phyloP scores from a whole-genome alignment of 495 filamentous ascomycete genomes.

The Penicillium dipodomyicola region DNA sequence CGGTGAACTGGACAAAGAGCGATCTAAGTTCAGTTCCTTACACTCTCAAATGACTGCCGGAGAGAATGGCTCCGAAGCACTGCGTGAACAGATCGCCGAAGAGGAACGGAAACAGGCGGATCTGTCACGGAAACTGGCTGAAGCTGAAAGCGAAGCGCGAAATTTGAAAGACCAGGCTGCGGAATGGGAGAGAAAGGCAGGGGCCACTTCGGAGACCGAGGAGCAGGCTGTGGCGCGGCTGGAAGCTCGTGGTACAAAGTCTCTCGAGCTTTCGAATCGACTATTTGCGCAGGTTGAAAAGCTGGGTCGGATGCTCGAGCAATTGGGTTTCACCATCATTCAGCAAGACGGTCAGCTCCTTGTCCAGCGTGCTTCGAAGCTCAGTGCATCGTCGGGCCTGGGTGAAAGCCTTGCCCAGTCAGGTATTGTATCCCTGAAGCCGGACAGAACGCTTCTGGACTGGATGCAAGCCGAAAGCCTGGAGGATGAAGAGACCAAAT shows the following conservation, averaged over 20 bases:
- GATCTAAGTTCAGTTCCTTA: conserved; percentile 61
- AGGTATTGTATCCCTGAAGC: conserved; percentile 49
- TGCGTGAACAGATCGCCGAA: conserved; percentile 67
- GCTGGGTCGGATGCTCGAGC: conserved; percentile 73
- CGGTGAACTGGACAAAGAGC: conserved; percentile 64
- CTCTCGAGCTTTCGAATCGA: conserved; percentile 78
- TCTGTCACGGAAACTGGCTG: conserved; percentile 62
- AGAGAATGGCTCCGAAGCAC: conserved; percentile 73
- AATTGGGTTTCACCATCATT: conserved; percentile 75
- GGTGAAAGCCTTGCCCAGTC: conserved; percentile 61
- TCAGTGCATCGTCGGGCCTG: conserved; percentile 54
- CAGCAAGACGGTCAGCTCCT: conserved; percentile 70
- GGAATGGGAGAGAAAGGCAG: conserved; percentile 56
- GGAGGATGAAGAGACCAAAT: conserved; percentile 67
- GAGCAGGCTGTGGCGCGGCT: conserved; percentile 47
- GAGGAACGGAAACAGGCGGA: conserved; percentile 62
- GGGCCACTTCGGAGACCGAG: conserved; percentile 51
- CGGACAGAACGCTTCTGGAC: conserved; percentile 66
- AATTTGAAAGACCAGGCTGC: conserved; percentile 65
- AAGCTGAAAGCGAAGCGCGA: conserved; percentile 61
- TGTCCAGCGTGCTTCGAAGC: conserved; percentile 72
- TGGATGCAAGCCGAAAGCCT: conserved; percentile 73
- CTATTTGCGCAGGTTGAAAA: conserved; percentile 76
- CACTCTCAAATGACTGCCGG: conserved; percentile 69
- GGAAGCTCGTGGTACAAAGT: conserved; percentile 62